Evolutionary conservation across 2,329 filamentous ascomycete genomes (phyloP).

Genomic region (Neopestalotiopsis sp.): DNA sequence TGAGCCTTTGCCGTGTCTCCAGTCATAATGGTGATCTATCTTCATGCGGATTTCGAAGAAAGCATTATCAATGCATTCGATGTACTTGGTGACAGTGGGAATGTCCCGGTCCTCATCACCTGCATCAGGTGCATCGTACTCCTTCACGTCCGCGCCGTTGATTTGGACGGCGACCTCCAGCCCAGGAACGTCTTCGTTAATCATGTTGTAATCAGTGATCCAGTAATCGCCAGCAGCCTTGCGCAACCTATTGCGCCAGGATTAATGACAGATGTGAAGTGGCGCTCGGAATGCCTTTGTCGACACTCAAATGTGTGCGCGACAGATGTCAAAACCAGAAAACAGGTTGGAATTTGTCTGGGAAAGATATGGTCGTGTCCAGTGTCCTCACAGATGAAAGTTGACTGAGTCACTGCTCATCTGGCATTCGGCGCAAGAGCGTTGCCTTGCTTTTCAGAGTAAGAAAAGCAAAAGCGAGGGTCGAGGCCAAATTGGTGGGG

Average conservation of each 20-base stretch:
- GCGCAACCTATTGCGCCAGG: too few relatives aligned
- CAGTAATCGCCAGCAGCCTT: background rate
- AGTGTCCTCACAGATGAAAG: too few relatives aligned
- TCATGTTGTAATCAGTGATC: constrained; percentile 28
- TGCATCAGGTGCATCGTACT: constrained; percentile 32
- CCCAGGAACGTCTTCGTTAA: constrained; percentile 32
- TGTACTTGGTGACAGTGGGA: constrained; percentile 32
- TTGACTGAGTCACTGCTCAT: background rate
- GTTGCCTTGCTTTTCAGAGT: background rate
- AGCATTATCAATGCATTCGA: constrained; percentile 35
- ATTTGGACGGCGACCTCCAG: constrained; percentile 31
- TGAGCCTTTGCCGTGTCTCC: constrained; percentile 27
- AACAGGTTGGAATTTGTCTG: too few relatives aligned
- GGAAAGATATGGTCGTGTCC: too few relatives aligned
- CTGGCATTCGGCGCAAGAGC: background rate
- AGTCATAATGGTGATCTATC: constrained; percentile 29
- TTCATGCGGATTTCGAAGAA: constrained; percentile 30
- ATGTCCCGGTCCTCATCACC: constrained; percentile 20
- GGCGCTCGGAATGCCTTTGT: too few relatives aligned
- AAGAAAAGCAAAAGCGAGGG: background rate
- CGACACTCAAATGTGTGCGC: too few relatives aligned
- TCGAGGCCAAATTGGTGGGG: background rate
- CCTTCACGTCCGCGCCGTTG: constrained; percentile 24
- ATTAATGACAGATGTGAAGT: too few relatives aligned
- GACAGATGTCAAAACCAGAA: too few relatives aligned